Evolutionary conservation across 2,329 filamentous ascomycete species (phyloP).

Genomic region (Aspergillus sojae): DNA sequence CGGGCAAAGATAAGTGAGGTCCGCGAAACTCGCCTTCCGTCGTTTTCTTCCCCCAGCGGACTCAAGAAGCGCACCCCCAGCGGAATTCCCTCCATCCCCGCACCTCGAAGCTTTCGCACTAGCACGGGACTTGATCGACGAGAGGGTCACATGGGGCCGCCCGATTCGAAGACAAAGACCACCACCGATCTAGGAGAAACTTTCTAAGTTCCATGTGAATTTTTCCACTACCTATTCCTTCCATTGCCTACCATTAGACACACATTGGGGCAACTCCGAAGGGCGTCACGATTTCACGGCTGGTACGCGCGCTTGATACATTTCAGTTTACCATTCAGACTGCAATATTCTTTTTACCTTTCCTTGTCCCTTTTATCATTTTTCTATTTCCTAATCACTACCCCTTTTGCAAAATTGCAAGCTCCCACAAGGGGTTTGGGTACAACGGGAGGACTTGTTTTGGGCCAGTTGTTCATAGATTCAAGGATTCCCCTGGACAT

Average conservation of each 20-base stretch:
- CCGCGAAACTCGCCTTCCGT: conserved; percentile 43
- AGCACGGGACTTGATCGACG: conserved; percentile 37
- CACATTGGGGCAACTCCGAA: conserved; percentile 3
- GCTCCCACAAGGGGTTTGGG: conserved; percentile 1
- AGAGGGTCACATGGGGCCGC: conserved; percentile 52
- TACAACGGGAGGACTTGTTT: conserved; percentile 10
- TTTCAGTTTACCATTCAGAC: conserved; percentile 16
- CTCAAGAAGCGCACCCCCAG: conserved; percentile 57
- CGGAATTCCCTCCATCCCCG: conserved; percentile 43
- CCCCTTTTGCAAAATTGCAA: conserved; percentile 6
- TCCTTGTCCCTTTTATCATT: conserved; percentile 8
- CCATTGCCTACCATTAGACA: conserved; percentile 8
- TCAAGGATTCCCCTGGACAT: not conserved
- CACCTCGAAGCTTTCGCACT: conserved; percentile 43
- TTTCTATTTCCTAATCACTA: conserved; percentile 9
- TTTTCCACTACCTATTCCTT: conserved; percentile 6
- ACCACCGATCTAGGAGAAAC: conserved; percentile 60
- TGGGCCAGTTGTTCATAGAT: conserved; percentile 22
- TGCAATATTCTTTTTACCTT: conserved; percentile 15
- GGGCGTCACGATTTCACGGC: conserved; percentile 26
- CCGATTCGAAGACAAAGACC: conserved; percentile 49
- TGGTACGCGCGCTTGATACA: conserved; percentile 21
- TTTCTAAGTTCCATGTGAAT: conserved; percentile 44
- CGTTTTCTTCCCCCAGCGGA: conserved; percentile 52
- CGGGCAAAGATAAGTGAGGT: conserved; percentile 27